A percentile compares a stretch with the other conserved stretches of the same genome.
Evolutionary conservation across 208 protist genomes (phyloP).

Genomic region (Leishmania tarentolae): DNA sequence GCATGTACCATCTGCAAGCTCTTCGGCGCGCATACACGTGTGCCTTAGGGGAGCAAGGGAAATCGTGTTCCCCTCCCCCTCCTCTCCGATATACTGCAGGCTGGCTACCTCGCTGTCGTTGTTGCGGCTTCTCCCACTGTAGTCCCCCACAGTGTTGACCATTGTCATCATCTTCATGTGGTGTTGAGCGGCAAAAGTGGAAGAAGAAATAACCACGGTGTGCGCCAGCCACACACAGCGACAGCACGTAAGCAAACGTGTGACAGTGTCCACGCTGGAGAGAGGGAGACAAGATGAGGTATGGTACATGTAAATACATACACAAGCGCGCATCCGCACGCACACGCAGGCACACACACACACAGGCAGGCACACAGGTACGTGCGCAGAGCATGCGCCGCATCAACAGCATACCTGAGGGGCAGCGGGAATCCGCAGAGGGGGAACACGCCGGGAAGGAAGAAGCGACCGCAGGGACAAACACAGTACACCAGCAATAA

Average conservation of each 20-base stretch:
- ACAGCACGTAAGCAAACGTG: not conserved
- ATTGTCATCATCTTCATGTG: not conserved
- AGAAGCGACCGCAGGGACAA: not conserved
- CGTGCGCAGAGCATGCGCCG: not conserved
- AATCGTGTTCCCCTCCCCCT: not conserved
- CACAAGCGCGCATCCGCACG: not conserved
- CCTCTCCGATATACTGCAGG: not conserved
- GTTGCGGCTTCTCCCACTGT: not conserved
- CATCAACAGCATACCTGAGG: not conserved
- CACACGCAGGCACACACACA: constrained; percentile 3
- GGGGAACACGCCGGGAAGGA: not conserved
- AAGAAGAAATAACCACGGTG: not conserved
- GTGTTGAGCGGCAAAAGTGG: not conserved
- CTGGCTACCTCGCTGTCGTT: not conserved
- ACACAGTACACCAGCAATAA: not conserved
- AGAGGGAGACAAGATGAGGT: constrained; percentile 16
- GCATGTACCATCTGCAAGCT: not conserved
- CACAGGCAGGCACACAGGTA: constrained; percentile 1
- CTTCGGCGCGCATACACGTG: not conserved
- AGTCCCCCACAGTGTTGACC: not conserved
- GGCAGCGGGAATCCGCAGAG: not conserved
- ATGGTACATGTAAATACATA: not conserved
- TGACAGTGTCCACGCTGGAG: not conserved
- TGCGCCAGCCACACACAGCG: not conserved
- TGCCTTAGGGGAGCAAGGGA: not conserved